Evolutionary conservation across 805 yeast species (phyloP).

Genomic region (Candida suzukii): DNA sequence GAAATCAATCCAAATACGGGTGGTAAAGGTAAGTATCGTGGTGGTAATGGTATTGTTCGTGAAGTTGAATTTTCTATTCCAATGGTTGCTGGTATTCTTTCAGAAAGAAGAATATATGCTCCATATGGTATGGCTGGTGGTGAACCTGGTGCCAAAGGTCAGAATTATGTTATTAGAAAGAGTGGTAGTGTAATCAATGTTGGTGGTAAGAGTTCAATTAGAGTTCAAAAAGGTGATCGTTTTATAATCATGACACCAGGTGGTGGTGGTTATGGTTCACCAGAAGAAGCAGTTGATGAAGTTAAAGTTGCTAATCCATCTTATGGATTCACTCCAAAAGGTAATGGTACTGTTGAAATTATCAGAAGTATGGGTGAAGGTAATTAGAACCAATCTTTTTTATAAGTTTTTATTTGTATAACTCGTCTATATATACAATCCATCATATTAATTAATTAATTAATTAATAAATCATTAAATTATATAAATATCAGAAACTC

Average conservation of each 20-base stretch:
- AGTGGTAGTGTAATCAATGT: constrained; percentile 15
- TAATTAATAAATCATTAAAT: too few relatives aligned
- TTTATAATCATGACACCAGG: constrained; percentile 23
- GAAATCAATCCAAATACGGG: constrained; percentile 36
- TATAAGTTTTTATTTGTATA: too few relatives aligned
- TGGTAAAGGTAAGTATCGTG: constrained; percentile 36
- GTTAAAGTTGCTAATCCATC: background rate
- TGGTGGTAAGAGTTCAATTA: constrained; percentile 18
- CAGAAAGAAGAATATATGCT: constrained; percentile 36
- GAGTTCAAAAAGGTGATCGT: constrained; percentile 20
- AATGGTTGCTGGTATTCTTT: constrained; percentile 19
- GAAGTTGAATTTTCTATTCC: constrained; percentile 29
- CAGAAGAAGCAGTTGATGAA: constrained; percentile 11
- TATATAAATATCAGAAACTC: too few relatives aligned
- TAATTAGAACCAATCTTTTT: background rate
- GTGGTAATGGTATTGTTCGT: constrained; percentile 40
- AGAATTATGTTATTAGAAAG: constrained; percentile 12
- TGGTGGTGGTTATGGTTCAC: constrained; percentile 27
- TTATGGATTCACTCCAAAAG: constrained; percentile 7
- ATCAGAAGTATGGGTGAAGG: constrained; percentile 6
- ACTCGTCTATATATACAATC: too few relatives aligned
- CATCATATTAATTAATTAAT: too few relatives aligned
- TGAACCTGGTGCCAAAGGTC: constrained; percentile 33
- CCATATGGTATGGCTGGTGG: constrained; percentile 43
- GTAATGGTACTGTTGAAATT: constrained; percentile 9